Base-by-base conservation (phyloP, 495 filamentous ascomycete species). In the Barbatosphaeria neglecta region DNA sequence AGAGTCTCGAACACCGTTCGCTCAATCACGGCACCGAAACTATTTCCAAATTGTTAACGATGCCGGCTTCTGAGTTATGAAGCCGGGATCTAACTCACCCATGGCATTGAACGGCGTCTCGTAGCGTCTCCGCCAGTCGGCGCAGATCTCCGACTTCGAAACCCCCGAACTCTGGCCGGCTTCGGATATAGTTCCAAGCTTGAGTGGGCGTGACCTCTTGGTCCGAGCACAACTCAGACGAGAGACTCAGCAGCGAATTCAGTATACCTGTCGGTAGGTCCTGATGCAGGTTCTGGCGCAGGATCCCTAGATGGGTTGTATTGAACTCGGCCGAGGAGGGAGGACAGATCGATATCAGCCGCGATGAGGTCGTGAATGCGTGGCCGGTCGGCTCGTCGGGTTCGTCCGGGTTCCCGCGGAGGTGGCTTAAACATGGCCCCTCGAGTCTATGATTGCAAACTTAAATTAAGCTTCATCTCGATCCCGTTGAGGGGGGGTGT, bases 191-290 rank as follows among this genome's bases (percentile, higher is more conserved):
- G 37, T 55, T 45, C 64, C 64, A 65, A 17, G 63, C 61, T 44
- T 63, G 59, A 9, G 60, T 54, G 18, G 64, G 64, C 24, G 60
- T 65, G 9, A 64, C 31, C 41, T 67, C 61, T 22, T 58, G 47
- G 10, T 56, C 54, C 16, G 59, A 43, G 18, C 59, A 51, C 18
- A 67, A 43, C 17, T 60, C 53, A 6, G 50, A 47, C 4, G 62
- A 60, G 15, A 65, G 49, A 0, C 24, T 39, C 19, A 64, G 42
- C 9, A 67, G 45, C 1, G 52, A 57, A 37, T 59, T 53, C 19
- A 67, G 54, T 10, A 56, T 54, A 18, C 39, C 31, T 23, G 52
- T 41, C 10, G 52, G 41, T 10, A 43, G 37, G 9, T 54, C 19
- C 2, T 43, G 48, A 15, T 28, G 31, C 0, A 39, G 5, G 19